Evolutionary conservation across 1,284 basidiomycete species (phyloP).

Genomic region (Ustilago nuda): DNA sequence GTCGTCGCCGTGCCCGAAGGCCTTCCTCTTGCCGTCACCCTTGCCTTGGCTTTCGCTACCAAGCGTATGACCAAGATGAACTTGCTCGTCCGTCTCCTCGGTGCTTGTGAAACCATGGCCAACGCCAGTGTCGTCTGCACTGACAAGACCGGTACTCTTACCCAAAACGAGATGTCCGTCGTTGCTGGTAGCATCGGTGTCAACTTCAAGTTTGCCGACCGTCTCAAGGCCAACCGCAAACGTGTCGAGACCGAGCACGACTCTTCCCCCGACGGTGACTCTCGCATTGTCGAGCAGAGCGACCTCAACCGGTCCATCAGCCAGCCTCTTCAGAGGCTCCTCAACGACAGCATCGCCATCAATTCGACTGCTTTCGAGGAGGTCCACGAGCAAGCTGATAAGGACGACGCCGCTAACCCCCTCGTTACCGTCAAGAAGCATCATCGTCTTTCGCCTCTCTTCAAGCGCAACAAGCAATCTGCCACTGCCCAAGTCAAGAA

Average conservation of each 20-base stretch:
- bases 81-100: conserved; percentile 91
- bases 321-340: conserved; percentile 76
- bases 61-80: conserved; percentile 96
- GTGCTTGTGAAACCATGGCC: conserved; percentile 98
- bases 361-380: conserved; percentile 90
- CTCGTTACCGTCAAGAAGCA: conserved; percentile 38
- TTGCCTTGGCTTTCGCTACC: conserved; percentile 95
- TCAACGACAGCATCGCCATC: conserved; percentile 88
- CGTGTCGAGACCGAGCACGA: conserved; percentile 78
- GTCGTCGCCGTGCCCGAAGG: conserved; percentile 98
- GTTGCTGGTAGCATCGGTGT: conserved; percentile 95
- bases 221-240: conserved; percentile 79
- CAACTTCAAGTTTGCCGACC: conserved; percentile 89
- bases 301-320: conserved; percentile 73
- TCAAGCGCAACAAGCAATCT: conserved; percentile 38
- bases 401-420: conserved; percentile 21
- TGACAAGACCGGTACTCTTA: conserved; percentile 87
- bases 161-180: conserved; percentile 93
- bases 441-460: conserved; percentile 31
- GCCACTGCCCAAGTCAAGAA: conserved; percentile 40
- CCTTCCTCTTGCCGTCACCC: conserved; percentile 92
- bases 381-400: conserved; percentile 71
- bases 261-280: conserved; percentile 69
- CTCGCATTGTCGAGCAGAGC: conserved; percentile 88
- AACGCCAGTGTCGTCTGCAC: conserved; percentile 96